phyloP scores from a whole-genome alignment of 495 filamentous ascomycete species.

The Neurospora hispaniola region DNA sequence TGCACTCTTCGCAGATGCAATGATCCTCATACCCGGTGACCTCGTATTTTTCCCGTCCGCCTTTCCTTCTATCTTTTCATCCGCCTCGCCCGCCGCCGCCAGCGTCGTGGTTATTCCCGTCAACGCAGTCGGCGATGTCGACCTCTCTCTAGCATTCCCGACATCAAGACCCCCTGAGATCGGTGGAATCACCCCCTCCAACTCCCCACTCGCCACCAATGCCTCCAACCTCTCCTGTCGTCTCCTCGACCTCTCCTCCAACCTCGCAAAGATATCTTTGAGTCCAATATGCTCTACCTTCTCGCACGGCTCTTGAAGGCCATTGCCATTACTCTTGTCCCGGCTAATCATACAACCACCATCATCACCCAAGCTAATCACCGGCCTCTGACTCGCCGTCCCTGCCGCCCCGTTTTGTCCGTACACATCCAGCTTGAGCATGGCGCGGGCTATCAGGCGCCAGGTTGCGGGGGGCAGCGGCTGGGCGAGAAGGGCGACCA shows the following conservation, averaged over 20 bases:
- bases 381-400: neutral
- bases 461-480: slow-evolving; percentile 38
- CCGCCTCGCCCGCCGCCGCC: neutral
- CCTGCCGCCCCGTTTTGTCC: slow-evolving; percentile 22
- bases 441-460: slow-evolving; percentile 38
- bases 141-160: neutral
- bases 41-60: slow-evolving; percentile 5
- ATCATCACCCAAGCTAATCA: neutral
- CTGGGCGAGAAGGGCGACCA: slow-evolving; percentile 14
- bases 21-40: slow-evolving; percentile 35
- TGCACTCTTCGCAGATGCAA: slow-evolving; percentile 37
- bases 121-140: neutral
- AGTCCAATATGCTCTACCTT: slow-evolving; percentile 23
- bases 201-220: slow-evolving; percentile 19
- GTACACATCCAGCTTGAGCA: slow-evolving; percentile 44
- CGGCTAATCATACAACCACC: no score
- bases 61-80: neutral
- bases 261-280: slow-evolving; percentile 37
- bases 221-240: slow-evolving; percentile 31
- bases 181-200: neutral
- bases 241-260: slow-evolving; percentile 35
- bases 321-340: neutral
- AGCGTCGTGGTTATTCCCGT: neutral
- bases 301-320: neutral
- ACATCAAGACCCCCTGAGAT: neutral